Conservation (phyloP, 495 filamentous ascomycete genomes). For the Penicillium roqueforti region DNA sequence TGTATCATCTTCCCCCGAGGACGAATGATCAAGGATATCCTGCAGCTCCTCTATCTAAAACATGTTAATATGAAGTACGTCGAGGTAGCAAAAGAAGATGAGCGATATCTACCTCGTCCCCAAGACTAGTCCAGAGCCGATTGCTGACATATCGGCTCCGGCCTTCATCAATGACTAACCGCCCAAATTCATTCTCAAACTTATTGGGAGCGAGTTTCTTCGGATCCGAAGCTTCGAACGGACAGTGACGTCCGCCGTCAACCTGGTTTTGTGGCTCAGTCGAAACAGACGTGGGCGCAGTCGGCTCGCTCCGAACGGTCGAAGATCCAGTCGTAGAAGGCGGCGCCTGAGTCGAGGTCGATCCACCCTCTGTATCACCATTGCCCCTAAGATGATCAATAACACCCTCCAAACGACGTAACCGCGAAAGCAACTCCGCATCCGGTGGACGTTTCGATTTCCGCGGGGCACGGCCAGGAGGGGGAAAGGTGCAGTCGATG, state of each 20-base stretch:
- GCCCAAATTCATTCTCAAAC: slow-evolving; percentile 68
- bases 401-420: slow-evolving; percentile 77
- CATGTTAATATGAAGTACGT: background rate
- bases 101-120: slow-evolving; percentile 62
- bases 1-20: slow-evolving; percentile 59
- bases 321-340: slow-evolving; percentile 4
- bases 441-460: slow-evolving; percentile 64
- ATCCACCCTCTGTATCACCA: slow-evolving; percentile 8
- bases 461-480: slow-evolving; percentile 74
- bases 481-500: slow-evolving; percentile 79
- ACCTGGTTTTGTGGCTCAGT: slow-evolving; percentile 8
- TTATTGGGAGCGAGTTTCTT: slow-evolving; percentile 25
- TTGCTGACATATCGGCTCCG: slow-evolving; percentile 83
- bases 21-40: slow-evolving; percentile 62
- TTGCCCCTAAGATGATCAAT: slow-evolving; percentile 59
- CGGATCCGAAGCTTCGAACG: slow-evolving; percentile 27
- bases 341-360: slow-evolving; percentile 6
- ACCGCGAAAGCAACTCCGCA: slow-evolving; percentile 69
- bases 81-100: background rate
- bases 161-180: slow-evolving; percentile 78
- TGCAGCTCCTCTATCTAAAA: slow-evolving; percentile 66
- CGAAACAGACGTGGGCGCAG: background rate
- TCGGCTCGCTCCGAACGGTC: background rate
- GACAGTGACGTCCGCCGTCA: slow-evolving; percentile 20
- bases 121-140: slow-evolving; percentile 83